Percentiles rank a stretch among this genome's conserved stretches.
Evolutionary conservation across 148 eudicot genomes (phyloP).

Genomic region (Gaultheria prostrata): DNA sequence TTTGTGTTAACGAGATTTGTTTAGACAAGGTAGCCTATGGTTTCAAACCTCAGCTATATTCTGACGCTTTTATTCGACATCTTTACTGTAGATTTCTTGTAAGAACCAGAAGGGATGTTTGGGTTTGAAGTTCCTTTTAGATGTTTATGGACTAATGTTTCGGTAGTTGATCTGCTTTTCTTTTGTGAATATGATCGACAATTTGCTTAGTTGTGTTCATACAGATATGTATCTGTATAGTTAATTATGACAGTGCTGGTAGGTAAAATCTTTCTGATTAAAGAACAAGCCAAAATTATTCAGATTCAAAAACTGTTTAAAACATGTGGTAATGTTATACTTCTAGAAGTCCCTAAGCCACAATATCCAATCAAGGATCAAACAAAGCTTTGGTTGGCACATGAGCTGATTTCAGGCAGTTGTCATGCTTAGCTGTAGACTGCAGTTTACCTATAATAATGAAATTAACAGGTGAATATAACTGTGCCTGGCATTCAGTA

Average conservation of each 20-base stretch:
- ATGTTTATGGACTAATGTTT: background rate
- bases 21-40: background rate
- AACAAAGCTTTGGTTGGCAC: background rate
- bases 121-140: background rate
- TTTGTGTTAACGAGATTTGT: background rate
- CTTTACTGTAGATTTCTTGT: background rate
- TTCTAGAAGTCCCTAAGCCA: background rate
- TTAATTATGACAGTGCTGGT: background rate
- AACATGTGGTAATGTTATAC: background rate
- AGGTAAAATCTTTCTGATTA: background rate
- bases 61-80: background rate
- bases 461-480: background rate
- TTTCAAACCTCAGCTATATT: background rate
- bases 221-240: background rate
- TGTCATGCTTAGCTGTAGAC: background rate
- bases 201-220: background rate
- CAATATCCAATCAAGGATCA: background rate
- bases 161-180: background rate
- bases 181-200: background rate
- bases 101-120: background rate
- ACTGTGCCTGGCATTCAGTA: background rate
- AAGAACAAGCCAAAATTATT: background rate
- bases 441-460: background rate
- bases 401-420: slow-evolving; percentile 11
- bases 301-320: background rate